Evolutionary conservation across 257 asterid species (phyloP).

Genomic region (Plantago major): DNA sequence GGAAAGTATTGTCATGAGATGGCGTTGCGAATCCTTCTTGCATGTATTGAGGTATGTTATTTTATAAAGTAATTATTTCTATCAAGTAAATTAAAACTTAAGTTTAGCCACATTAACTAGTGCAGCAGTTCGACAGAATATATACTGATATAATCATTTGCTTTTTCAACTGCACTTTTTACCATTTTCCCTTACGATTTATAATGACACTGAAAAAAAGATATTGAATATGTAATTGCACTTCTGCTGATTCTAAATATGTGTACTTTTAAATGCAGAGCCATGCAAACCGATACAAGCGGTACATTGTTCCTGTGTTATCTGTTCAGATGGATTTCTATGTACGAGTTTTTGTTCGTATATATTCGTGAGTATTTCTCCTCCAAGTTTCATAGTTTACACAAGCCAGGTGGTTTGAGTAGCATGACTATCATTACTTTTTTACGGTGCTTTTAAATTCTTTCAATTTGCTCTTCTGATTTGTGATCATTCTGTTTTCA

Average conservation of each 20-base stretch:
- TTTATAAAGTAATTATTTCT: conserved; percentile 8
- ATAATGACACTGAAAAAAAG: no score
- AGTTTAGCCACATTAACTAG: not conserved
- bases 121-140: no score
- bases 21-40: conserved; percentile 96
- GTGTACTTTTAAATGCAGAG: conserved; percentile 46
- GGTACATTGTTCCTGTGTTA: conserved; percentile 87
- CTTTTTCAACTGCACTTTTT: no score
- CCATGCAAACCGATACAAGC: conserved; percentile 96
- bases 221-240: not conserved
- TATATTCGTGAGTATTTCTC: conserved; percentile 43
- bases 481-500: conserved; percentile 33
- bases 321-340: conserved; percentile 97
- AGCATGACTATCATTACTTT: not conserved
- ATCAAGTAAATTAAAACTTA: conserved; percentile 1
- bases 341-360: conserved; percentile 90
- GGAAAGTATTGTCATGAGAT: conserved; percentile 97
- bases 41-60: conserved; percentile 81
- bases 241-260: conserved; percentile 3
- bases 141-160: no score
- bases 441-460: not conserved
- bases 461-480: conserved; percentile 13
- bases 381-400: not conserved
- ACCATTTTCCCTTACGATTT: no score
- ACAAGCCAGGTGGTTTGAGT: not conserved